Percentiles rank a stretch among this genome's conserved stretches.
These are phyloP conservation scores for Trichosporon coremiiforme DNA, from an alignment of 1,284 basidiomycete genomes.

Conservation along the genomic window DNA sequence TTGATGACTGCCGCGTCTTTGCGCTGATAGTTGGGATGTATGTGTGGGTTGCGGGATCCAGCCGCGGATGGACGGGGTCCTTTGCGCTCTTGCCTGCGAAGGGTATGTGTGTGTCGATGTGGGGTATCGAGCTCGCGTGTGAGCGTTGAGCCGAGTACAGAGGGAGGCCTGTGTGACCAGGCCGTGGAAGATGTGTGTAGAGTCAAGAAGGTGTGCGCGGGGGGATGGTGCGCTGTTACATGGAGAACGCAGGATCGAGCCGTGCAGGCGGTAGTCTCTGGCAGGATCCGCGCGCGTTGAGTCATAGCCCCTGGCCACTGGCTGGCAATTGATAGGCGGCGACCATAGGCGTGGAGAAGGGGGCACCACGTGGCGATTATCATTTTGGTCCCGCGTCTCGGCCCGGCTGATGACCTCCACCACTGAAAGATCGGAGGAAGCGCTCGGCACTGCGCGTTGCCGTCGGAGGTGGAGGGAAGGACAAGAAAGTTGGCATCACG, in stretches of 20 bases:
- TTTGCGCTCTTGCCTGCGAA: conserved; percentile 16
- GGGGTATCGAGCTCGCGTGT: conserved; percentile 14
- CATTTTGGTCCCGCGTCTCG: conserved; percentile 7
- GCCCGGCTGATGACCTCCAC: neutral
- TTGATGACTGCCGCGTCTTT: conserved; percentile 9
- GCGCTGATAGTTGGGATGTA: conserved; percentile 9
- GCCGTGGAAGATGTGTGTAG: neutral
- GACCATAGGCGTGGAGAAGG: neutral
- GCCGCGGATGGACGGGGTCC: neutral
- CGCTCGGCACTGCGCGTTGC: neutral
- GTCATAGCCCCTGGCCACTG: neutral
- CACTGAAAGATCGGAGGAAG: neutral
- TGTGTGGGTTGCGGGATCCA: neutral
- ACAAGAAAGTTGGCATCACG: conserved; percentile 1
- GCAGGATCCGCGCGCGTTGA: conserved; percentile 6
- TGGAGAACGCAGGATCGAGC: conserved; percentile 6
- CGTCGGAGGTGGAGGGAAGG: neutral
- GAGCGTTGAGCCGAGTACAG: conserved; percentile 4
- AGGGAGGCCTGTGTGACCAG: neutral
- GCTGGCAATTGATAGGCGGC: neutral
- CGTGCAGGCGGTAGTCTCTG: neutral
- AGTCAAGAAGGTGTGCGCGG: neutral
- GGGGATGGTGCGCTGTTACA: conserved; percentile 4
- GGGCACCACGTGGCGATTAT: neutral
- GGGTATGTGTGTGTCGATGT: neutral